These are phyloP conservation scores for Ascochyta clinopodiicola DNA, from an alignment of 2,329 filamentous ascomycete genomes.

Conservation along the genomic window DNA sequence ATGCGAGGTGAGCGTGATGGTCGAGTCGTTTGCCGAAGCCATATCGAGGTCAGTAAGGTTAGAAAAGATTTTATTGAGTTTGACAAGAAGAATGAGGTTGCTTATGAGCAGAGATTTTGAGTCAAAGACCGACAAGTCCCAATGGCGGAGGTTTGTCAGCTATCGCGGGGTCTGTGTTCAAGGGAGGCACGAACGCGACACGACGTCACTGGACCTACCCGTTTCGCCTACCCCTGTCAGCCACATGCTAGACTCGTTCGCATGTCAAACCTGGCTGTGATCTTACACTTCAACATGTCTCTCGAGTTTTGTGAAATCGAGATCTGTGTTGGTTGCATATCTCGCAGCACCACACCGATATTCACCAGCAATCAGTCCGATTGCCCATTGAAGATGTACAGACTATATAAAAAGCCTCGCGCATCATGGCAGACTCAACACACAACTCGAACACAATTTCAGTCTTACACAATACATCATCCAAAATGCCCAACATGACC, in stretches of 20 bases:
- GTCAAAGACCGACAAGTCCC: background rate
- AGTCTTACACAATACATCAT: background rate
- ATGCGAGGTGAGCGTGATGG: conserved; percentile 44
- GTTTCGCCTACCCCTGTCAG: background rate
- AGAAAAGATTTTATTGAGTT: background rate
- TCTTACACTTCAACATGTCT: background rate
- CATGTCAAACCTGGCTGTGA: background rate
- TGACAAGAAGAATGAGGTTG: background rate
- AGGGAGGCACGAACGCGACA: conserved; percentile 15
- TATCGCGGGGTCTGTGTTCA: conserved; percentile 21
- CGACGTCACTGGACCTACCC: conserved; percentile 11
- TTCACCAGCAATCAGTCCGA: too few species aligned
- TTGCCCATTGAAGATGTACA: too few species aligned
- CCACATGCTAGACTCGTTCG: background rate
- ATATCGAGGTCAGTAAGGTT: conserved; percentile 7
- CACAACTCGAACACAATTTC: too few species aligned
- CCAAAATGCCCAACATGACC: background rate
- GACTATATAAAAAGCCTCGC: too few species aligned
- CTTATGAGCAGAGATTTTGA: background rate
- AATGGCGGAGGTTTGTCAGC: conserved; percentile 23
- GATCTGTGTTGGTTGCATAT: too few species aligned
- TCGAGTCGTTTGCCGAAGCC: conserved; percentile 19
- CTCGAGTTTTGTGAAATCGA: background rate
- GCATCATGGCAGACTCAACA: background rate
- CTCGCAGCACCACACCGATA: too few species aligned